phyloP scores from a whole-genome alignment of 257 asterid genomes.

The Solanum rostratum region DNA sequence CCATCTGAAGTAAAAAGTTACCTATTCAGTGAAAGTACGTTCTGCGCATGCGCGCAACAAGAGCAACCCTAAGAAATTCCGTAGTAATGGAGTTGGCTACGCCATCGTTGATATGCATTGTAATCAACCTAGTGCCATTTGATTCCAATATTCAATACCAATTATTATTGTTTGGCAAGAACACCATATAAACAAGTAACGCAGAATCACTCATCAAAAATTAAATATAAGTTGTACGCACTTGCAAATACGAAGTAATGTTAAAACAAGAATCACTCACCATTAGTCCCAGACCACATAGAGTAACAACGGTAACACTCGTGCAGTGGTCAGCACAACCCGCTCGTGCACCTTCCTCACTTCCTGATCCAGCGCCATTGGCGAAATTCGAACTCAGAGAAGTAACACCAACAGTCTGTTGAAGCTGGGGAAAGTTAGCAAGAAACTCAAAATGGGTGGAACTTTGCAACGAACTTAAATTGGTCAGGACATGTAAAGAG shows the following conservation, averaged over 20 bases:
- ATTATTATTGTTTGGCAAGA: background rate
- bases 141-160: background rate
- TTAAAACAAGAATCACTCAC: conserved; percentile 4
- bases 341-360: conserved; percentile 5
- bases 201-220: background rate
- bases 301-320: conserved; percentile 1
- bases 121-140: background rate
- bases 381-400: conserved; percentile 73
- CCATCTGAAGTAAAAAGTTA: background rate
- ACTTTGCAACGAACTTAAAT: too few species aligned
- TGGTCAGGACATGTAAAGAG: too few species aligned
- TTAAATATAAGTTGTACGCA: background rate
- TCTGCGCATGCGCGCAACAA: background rate
- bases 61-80: background rate
- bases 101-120: background rate
- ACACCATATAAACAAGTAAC: background rate
- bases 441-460: too few species aligned
- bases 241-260: background rate
- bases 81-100: background rate
- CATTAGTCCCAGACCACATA: background rate
- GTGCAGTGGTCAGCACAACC: conserved; percentile 27
- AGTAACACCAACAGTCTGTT: too few species aligned
- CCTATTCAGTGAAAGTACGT: background rate
- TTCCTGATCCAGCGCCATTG: conserved; percentile 27
- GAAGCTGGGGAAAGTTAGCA: too few species aligned